These are phyloP conservation scores for Epichloe sp. DNA, from an alignment of 2,329 filamentous ascomycete genomes.

Conservation along the genomic window DNA sequence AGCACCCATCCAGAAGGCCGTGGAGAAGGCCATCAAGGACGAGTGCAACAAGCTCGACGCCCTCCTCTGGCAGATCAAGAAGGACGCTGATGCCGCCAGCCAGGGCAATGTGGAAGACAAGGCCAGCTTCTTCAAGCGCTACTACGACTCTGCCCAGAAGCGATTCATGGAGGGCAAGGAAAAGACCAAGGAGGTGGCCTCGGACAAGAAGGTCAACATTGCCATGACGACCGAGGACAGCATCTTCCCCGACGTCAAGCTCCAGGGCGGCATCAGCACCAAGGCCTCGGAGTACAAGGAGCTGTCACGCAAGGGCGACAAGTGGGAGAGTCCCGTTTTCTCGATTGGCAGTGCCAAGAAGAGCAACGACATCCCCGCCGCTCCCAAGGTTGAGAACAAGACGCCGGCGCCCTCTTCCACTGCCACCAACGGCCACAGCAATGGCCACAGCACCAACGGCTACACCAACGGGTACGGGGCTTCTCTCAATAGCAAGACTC, in stretches of 20 bases:
- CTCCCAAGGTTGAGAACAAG: constrained; percentile 38
- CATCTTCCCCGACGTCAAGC: constrained; percentile 72
- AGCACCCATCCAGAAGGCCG: constrained; percentile 71
- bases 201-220: constrained; percentile 54
- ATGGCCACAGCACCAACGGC: constrained; percentile 11
- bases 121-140: constrained; percentile 77
- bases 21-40: constrained; percentile 82
- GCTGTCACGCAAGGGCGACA: constrained; percentile 73
- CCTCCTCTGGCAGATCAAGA: constrained; percentile 63
- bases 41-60: constrained; percentile 64
- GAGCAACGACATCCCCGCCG: constrained; percentile 57
- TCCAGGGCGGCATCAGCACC: constrained; percentile 72
- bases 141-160: constrained; percentile 62
- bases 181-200: constrained; percentile 49
- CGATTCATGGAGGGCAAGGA: constrained; percentile 63
- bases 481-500: constrained; percentile 4
- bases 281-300: constrained; percentile 93
- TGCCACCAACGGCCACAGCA: constrained; percentile 10
- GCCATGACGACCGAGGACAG: constrained; percentile 62
- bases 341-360: constrained; percentile 65
- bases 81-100: constrained; percentile 62
- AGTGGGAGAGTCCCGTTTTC: constrained; percentile 93
- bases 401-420: constrained; percentile 8
- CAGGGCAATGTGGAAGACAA: constrained; percentile 57
- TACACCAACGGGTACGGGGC: constrained; percentile 6